Evolutionary conservation across 2,329 filamentous ascomycete genomes (phyloP).

Genomic region (Parafenestella ontariensis): DNA sequence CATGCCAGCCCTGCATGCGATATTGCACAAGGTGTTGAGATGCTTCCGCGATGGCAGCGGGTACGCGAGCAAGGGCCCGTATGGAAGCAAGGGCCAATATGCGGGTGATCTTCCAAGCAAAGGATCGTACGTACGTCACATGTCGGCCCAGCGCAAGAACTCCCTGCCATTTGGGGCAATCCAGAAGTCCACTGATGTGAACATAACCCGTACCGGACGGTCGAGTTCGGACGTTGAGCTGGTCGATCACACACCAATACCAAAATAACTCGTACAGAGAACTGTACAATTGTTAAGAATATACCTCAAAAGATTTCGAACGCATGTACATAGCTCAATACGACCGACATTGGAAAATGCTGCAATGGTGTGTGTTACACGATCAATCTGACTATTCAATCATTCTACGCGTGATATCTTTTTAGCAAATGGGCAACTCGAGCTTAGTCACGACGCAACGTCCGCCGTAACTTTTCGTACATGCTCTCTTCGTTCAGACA

Average conservation of each 20-base stretch:
- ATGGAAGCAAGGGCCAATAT: conserved; percentile 17
- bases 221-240: conserved; percentile 22
- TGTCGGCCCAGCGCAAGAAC: conserved; percentile 16
- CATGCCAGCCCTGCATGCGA: conserved; percentile 35
- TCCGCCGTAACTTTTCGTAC: too few relatives aligned
- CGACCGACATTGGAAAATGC: too few relatives aligned
- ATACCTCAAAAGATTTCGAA: too few relatives aligned
- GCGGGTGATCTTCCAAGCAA: conserved; percentile 20
- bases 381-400: too few relatives aligned
- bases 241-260: neutral
- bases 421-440: too few relatives aligned
- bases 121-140: conserved; percentile 24
- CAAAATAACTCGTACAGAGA: too few relatives aligned
- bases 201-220: conserved; percentile 23
- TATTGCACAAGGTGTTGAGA: conserved; percentile 23
- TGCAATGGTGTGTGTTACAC: too few relatives aligned
- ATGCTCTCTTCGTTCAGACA: too few relatives aligned
- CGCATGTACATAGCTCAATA: too few relatives aligned
- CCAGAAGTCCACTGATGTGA: conserved; percentile 30
- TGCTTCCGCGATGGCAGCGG: conserved; percentile 16
- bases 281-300: too few relatives aligned
- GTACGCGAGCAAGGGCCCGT: conserved; percentile 21
- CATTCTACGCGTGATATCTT: too few relatives aligned
- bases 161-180: conserved; percentile 28
- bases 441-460: too few relatives aligned